These are phyloP conservation scores for Lepraria neglecta DNA, from an alignment of 495 filamentous ascomycete genomes.

Conservation along the genomic window DNA sequence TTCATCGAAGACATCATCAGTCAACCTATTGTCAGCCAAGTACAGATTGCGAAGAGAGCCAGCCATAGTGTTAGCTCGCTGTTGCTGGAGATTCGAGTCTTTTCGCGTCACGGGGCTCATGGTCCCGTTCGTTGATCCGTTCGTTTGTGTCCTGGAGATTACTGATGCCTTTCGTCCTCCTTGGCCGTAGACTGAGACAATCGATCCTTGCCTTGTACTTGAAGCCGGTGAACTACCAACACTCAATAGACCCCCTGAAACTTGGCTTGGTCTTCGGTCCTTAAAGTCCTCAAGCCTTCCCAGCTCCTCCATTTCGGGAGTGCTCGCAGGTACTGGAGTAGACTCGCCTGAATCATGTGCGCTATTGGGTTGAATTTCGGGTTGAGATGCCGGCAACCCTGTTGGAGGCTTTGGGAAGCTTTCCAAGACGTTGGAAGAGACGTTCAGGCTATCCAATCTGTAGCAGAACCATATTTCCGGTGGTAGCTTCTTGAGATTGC, in stretches of 20 bases:
- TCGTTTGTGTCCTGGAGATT: slow-evolving; percentile 58
- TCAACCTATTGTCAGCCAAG: slow-evolving; percentile 87
- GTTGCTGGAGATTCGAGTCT: slow-evolving; percentile 72
- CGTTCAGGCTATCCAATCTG: slow-evolving; percentile 84
- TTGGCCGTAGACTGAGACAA: slow-evolving; percentile 70
- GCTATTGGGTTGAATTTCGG: slow-evolving; percentile 42
- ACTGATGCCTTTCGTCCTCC: slow-evolving; percentile 76
- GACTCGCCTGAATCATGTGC: slow-evolving; percentile 38
- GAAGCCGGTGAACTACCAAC: slow-evolving; percentile 64
- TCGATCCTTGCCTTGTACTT: slow-evolving; percentile 67
- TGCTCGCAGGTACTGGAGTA: slow-evolving; percentile 41
- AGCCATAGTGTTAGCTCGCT: slow-evolving; percentile 75
- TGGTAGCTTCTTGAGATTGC: slow-evolving; percentile 81
- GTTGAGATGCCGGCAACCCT: slow-evolving; percentile 41
- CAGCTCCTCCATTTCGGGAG: slow-evolving; percentile 69
- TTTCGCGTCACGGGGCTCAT: slow-evolving; percentile 64
- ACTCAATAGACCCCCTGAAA: slow-evolving; percentile 66
- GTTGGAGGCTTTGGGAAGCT: slow-evolving; percentile 80
- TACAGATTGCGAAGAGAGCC: slow-evolving; percentile 75
- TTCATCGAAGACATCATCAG: slow-evolving; percentile 91
- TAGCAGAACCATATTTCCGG: slow-evolving; percentile 89
- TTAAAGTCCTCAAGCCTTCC: slow-evolving; percentile 58
- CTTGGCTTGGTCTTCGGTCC: slow-evolving; percentile 73
- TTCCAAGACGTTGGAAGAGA: slow-evolving; percentile 87
- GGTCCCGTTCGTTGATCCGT: slow-evolving; percentile 37